Conservation (phyloP, 345 rosid species). For the Euphorbia lathyris region DNA sequence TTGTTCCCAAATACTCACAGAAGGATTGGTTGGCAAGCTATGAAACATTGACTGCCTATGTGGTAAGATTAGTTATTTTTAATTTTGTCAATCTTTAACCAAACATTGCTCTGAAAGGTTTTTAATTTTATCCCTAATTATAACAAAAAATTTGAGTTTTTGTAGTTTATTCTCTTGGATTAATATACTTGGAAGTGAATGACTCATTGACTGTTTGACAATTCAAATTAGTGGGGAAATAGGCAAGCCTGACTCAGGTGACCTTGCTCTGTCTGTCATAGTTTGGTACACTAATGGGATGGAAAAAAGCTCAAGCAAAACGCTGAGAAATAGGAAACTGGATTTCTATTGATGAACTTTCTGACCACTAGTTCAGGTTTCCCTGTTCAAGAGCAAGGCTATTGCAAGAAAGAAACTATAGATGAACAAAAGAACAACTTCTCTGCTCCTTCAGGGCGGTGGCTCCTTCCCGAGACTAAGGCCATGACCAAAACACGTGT, state of each 20-base stretch:
- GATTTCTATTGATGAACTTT: neutral
- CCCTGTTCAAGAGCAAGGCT: neutral
- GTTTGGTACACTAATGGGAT: neutral
- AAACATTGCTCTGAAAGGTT: neutral
- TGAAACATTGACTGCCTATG: constrained; percentile 85
- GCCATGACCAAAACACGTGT: neutral
- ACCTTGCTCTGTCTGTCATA: neutral
- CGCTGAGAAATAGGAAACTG: neutral
- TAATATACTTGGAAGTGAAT: neutral
- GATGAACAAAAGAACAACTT: neutral
- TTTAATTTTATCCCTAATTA: neutral
- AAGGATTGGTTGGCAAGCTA: constrained; percentile 96
- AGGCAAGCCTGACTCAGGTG: neutral
- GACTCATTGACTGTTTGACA: neutral
- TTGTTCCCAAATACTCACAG: constrained; percentile 93
- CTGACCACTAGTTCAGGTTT: neutral
- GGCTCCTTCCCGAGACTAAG: neutral
- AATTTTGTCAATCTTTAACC: neutral
- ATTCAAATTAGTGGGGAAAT: neutral
- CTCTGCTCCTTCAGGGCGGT: neutral
- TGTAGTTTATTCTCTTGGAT: neutral
- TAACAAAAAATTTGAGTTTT: neutral
- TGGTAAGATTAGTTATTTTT: constrained; percentile 53
- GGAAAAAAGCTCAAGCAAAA: neutral
- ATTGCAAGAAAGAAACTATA: neutral